Evolutionary conservation across 257 asterid genomes (phyloP).

Genomic region (Scutellaria galericulata): DNA sequence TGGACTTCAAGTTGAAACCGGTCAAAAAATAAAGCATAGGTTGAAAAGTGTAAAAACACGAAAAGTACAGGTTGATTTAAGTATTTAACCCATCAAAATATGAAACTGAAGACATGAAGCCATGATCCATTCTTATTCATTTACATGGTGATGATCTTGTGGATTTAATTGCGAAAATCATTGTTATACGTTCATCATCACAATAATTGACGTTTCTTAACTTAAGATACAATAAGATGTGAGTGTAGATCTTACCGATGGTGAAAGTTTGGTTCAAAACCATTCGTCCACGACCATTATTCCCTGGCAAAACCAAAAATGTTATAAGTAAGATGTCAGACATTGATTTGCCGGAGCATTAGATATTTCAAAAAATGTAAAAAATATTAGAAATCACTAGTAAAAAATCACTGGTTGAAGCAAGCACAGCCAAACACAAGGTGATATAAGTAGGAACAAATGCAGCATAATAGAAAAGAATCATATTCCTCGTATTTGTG

Average conservation of each 20-base stretch:
- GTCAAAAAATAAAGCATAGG: too few species aligned
- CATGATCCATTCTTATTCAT: conserved; percentile 8
- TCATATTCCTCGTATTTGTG: neutral
- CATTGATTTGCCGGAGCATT: neutral
- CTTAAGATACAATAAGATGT: neutral
- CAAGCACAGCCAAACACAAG: conserved; percentile 8
- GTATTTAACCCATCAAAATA: neutral
- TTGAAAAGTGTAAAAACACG: too few species aligned
- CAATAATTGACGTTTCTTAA: neutral
- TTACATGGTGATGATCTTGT: neutral
- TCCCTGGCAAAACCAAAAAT: conserved; percentile 53
- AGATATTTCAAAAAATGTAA: neutral
- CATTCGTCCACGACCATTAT: conserved; percentile 78
- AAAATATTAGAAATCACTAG: too few species aligned
- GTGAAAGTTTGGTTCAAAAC: conserved; percentile 91
- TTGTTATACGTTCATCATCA: neutral
- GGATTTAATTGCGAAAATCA: conserved; percentile 13
- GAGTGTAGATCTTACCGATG: conserved; percentile 62
- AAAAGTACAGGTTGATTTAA: too few species aligned
- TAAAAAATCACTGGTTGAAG: neutral
- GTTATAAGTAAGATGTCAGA: neutral
- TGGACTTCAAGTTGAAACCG: too few species aligned
- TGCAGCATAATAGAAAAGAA: neutral
- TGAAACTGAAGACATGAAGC: neutral
- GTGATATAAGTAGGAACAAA: neutral